Conservation (phyloP, 2,329 filamentous ascomycete genomes). For the Tolypocladium paradoxum region DNA sequence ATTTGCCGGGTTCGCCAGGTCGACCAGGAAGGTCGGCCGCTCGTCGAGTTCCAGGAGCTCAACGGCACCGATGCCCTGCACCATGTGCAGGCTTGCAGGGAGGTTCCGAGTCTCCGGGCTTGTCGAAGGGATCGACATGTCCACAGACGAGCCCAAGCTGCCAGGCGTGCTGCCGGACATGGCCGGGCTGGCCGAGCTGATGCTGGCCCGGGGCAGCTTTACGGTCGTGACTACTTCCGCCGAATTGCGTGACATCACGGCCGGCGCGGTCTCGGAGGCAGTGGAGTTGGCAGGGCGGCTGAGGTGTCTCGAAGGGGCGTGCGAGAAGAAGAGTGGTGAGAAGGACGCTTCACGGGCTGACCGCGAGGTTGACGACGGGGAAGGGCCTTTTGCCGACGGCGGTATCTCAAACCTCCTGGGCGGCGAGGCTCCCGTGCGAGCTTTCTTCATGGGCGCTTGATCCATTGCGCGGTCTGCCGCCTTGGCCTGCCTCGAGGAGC, state of each 20-base stretch:
- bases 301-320: slow-evolving; percentile 24
- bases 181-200: slow-evolving; percentile 35
- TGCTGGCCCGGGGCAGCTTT: slow-evolving; percentile 42
- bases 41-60: slow-evolving; percentile 70
- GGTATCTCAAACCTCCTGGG: slow-evolving; percentile 34
- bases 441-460: slow-evolving; percentile 32
- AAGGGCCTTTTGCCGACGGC: slow-evolving; percentile 12
- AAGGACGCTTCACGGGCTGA: slow-evolving; percentile 24
- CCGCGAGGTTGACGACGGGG: slow-evolving; percentile 10
- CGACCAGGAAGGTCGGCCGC: slow-evolving; percentile 65
- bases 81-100: slow-evolving; percentile 39
- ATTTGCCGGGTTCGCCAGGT: slow-evolving; percentile 50
- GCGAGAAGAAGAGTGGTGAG: slow-evolving; percentile 44
- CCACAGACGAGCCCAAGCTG: slow-evolving; percentile 42
- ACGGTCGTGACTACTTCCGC: slow-evolving; percentile 39
- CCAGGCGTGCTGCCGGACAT: slow-evolving; percentile 40
- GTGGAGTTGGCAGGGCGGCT: slow-evolving; percentile 26
- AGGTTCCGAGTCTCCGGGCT: slow-evolving; percentile 41
- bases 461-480: slow-evolving; percentile 18
- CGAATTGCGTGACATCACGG: slow-evolving; percentile 35
- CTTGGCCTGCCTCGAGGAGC: slow-evolving; percentile 10
- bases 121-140: slow-evolving; percentile 36
- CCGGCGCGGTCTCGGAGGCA: slow-evolving; percentile 29
- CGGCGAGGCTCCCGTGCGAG: slow-evolving; percentile 33
- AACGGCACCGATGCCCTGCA: slow-evolving; percentile 55